Evolutionary conservation across 805 yeast genomes (phyloP).

Genomic region (Ogataea thermomethanolica): DNA sequence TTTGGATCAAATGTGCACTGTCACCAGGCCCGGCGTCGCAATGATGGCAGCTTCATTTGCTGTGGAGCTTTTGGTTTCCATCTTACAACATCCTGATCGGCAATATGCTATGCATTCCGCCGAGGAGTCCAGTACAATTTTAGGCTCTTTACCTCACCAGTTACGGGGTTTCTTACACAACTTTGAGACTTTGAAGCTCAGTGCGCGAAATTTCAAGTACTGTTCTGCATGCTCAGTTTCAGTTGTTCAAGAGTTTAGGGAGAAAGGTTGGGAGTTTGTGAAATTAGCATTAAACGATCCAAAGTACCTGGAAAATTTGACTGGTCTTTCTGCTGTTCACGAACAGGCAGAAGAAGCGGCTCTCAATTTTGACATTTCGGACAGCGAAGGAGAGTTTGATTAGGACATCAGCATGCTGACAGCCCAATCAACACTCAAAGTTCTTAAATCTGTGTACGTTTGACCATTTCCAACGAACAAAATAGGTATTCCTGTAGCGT

Average conservation of each 20-base stretch:
- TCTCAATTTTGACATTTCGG: conserved; percentile 36
- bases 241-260: conserved; percentile 49
- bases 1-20: conserved; percentile 97
- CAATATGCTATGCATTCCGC: conserved; percentile 38
- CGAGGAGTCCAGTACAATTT: conserved; percentile 32
- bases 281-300: conserved; percentile 62
- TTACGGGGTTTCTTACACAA: conserved; percentile 77
- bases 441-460: conserved; percentile 89
- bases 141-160: conserved; percentile 87
- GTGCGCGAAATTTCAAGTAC: conserved; percentile 66
- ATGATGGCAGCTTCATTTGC: conserved; percentile 81
- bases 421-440: conserved; percentile 88
- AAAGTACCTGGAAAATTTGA: conserved; percentile 64
- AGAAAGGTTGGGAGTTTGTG: conserved; percentile 79
- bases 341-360: conserved; percentile 59
- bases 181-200: conserved; percentile 59
- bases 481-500: conserved; percentile 93
- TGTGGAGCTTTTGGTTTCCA: conserved; percentile 74
- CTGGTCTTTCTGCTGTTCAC: conserved; percentile 78
- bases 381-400: conserved; percentile 36
- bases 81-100: conserved; percentile 61
- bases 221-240: conserved; percentile 84
- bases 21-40: conserved; percentile 95
- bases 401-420: conserved; percentile 76
- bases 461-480: conserved; percentile 96